Evolutionary conservation across 2,329 filamentous ascomycete species (phyloP), one percentile per base, ranked within the genome.

Genomic region (Raffaelea deltoideospora): DNA sequence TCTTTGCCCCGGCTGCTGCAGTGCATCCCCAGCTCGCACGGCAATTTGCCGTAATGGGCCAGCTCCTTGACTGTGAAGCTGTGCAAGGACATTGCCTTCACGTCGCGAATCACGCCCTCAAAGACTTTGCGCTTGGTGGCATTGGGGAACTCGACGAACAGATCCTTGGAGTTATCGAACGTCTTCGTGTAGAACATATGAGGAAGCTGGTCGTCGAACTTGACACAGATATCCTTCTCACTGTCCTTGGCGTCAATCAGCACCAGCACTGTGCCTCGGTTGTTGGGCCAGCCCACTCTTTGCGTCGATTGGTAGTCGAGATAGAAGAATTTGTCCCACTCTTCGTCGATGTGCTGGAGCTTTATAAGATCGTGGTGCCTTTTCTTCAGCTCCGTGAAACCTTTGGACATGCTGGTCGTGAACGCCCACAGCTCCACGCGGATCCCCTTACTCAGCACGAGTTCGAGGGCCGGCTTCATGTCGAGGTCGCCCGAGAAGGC

Each of bases 341-440:
- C 37, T 9, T 22, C 26, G 23, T 46, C 38, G 15, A 46, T 10
- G 6, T 33, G 34, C 7, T 42, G n/a, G 10, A 46, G 37, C 11
- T 34, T 35, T 1, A 45, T 26, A 5, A 42, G 33, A 11, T 14
- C 15, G 20, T 37, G 18, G 20, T 23, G 19, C 18, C 26, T 27
- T 10, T 14, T 5, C 17, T 38, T 11, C 29, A 41, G 35, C 18
- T 34, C 34, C 13, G 43, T 30, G 38, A 44, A 48, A 22, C 44
- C 45, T 5, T 38, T 42, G 8, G 48, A 42, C 13, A 50, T 43
- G 22, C 41, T 40, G 10, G 43, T 41, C 31, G 42, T 33, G 48
- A 47, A 51, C 9, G 41, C 45, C 49, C 49, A 52, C 10, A 51
- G 42, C 42, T 52, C 49, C 3, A 52, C 47, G 5, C 34, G 38